Base-by-base conservation (phyloP, 192 early-diverging fungal genomes). In the Backusella westeae region DNA sequence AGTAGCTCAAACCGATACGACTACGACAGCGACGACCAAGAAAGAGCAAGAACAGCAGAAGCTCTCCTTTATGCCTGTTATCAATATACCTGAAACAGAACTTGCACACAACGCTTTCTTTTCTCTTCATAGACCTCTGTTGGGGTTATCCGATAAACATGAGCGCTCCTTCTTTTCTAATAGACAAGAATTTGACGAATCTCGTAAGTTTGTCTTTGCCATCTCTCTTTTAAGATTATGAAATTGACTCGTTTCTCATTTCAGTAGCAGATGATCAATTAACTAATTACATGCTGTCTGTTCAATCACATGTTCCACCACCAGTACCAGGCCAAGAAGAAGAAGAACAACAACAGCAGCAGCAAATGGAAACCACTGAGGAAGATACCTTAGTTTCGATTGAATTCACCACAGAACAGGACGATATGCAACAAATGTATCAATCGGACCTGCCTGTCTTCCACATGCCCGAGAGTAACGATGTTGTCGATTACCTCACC, bases 61-160 rank as follows among this genome's bases (percentile, higher is more conserved):
- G 34, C 23, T 71, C 7, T 71, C 70, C 19, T 71, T 71, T 49
- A 71, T 71, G 70, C 70, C 70, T 29, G 70, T 49, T 19, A 41
- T 49, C 8, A 83, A 80, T 39, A 80, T 83, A 41, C 82, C 82
- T 14, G 73, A 80, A 69, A 72, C 78, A 19, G 89, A 90, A 72
- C 78, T 90, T 9, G 87, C 87, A 14, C 83, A 88, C 34, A 87
- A 84, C 38, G 81, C 86, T 17, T 90, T 90, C 79, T 90, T 89
- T 78, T 87, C 89, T 10, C 77, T 87, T 21, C 84, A 90, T 73
- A 82, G 88, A 69, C 89, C 89, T 46, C 74, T 90, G 4, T 19
- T 69, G 34, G 68, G 68, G 12, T 52, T 89, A 10, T 79, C 79
- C 2, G 79, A 44, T 41, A 23, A 49, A 26, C 41, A 71, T 15